phyloP scores from a whole-genome alignment of 768 basidiomycete genomes.

The Mycena olivaceomarginata region DNA sequence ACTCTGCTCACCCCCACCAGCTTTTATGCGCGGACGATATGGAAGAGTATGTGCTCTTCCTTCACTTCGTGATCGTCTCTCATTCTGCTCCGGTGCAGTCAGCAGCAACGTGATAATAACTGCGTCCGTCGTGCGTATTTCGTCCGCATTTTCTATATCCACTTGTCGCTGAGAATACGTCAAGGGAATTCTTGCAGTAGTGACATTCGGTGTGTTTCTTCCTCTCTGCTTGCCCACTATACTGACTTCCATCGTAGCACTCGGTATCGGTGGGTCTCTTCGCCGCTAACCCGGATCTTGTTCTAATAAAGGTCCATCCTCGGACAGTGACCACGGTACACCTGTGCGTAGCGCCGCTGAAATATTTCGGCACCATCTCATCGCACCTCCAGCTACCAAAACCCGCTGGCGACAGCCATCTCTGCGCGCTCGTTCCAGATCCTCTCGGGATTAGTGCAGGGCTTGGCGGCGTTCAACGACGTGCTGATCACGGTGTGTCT shows the following conservation, averaged over 20 bases:
- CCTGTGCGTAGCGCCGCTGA: slow-evolving; percentile 16
- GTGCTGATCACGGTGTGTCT: slow-evolving; percentile 39
- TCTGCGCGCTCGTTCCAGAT: slow-evolving; percentile 38
- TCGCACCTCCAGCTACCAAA: slow-evolving; percentile 22
- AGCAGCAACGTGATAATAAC: slow-evolving; percentile 18
- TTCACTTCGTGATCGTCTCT: background rate
- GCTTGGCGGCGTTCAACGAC: slow-evolving; percentile 36
- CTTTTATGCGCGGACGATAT: slow-evolving; percentile 38
- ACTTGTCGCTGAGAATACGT: background rate
- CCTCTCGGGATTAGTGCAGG: slow-evolving; percentile 38
- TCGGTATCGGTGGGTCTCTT: slow-evolving; percentile 38
- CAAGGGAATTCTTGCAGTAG: slow-evolving; percentile 21
- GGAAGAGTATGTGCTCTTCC: slow-evolving; percentile 23
- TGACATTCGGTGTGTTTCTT: slow-evolving; percentile 34
- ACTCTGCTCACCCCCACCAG: slow-evolving; percentile 2
- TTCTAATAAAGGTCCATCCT: background rate
- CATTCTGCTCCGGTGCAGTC: slow-evolving; percentile 5
- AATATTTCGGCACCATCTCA: background rate
- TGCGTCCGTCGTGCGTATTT: slow-evolving; percentile 19
- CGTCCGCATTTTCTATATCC: too few relatives aligned
- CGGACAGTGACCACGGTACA: slow-evolving; percentile 32
- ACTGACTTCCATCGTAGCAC: slow-evolving; percentile 11
- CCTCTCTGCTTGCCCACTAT: too few relatives aligned
- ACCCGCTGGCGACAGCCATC: slow-evolving; percentile 26
- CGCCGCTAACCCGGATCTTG: background rate